Percentiles rank a stretch among this genome's conserved stretches.
Evolutionary conservation across 2,329 filamentous ascomycete genomes (phyloP).

Genomic region (Fusarium sp.): DNA sequence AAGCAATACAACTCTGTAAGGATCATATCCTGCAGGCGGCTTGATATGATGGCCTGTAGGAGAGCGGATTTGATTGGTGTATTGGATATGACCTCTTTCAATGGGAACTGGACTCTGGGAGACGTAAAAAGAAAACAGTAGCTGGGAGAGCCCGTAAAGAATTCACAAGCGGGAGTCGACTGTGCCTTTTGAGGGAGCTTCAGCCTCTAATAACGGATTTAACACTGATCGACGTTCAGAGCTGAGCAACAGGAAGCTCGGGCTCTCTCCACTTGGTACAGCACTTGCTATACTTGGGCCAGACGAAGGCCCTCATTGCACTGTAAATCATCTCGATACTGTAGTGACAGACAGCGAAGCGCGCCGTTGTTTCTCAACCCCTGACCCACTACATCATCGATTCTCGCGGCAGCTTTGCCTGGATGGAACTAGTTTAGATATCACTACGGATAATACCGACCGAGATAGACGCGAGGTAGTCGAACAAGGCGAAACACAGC

Average conservation of each 20-base stretch:
- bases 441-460: neutral
- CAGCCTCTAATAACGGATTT: constrained; percentile 34
- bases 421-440: constrained; percentile 4
- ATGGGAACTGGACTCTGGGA: constrained; percentile 3
- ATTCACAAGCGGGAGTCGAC: constrained; percentile 5
- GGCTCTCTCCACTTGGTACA: constrained; percentile 31
- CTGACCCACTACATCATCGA: constrained; percentile 46
- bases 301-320: constrained; percentile 12
- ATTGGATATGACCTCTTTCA: constrained; percentile 13
- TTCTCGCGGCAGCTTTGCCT: constrained; percentile 9
- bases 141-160: neutral
- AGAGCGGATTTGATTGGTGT: constrained; percentile 6
- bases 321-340: constrained; percentile 28
- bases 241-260: constrained; percentile 31
- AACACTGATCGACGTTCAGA: constrained; percentile 33
- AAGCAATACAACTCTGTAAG: constrained; percentile 40
- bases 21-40: constrained; percentile 41
- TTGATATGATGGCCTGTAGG: constrained; percentile 20
- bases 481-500: constrained; percentile 21
- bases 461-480: constrained; percentile 3
- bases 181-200: constrained; percentile 8
- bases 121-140: constrained; percentile 1
- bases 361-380: constrained; percentile 40
- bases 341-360: constrained; percentile 26
- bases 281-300: constrained; percentile 10